phyloP scores from a whole-genome alignment of 306 rosid species.

The Fragaria ananassa region DNA sequence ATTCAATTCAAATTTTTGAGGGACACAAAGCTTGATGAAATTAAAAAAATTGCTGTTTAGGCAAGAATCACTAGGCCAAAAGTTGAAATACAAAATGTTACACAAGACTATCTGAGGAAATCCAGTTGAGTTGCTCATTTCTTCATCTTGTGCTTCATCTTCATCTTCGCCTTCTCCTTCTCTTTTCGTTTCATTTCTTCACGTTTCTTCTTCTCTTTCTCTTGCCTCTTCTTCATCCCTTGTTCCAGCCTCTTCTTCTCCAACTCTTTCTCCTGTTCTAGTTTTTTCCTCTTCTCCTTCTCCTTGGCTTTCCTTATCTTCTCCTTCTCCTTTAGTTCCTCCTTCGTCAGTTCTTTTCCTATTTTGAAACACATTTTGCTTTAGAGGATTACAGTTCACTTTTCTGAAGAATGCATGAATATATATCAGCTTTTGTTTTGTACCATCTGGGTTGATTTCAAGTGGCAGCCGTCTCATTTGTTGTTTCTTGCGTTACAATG shows the following conservation, averaged over 20 bases:
- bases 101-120: not conserved
- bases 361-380: slow-evolving; percentile 48
- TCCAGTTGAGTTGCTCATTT: slow-evolving; percentile 6
- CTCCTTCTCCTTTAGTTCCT: slow-evolving; percentile 45
- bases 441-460: slow-evolving; percentile 2
- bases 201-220: slow-evolving; percentile 4
- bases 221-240: slow-evolving; percentile 17
- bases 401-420: not conserved
- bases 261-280: slow-evolving; percentile 15
- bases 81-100: not conserved
- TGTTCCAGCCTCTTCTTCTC: slow-evolving; percentile 16
- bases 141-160: slow-evolving; percentile 28
- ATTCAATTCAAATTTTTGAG: not conserved
- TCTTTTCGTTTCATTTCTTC: slow-evolving; percentile 14
- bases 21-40: not conserved
- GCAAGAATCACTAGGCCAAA: not conserved
- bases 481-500: not conserved
- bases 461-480: slow-evolving; percentile 7
- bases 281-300: slow-evolving; percentile 19
- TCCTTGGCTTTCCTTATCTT: slow-evolving; percentile 32
- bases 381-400: not conserved
- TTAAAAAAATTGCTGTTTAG: not conserved
- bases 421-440: not conserved
- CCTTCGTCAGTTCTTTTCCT: slow-evolving; percentile 33
- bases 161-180: slow-evolving; percentile 14